Conservation (phyloP, 306 rosid genomes). For the Adenanthera pavonina region DNA sequence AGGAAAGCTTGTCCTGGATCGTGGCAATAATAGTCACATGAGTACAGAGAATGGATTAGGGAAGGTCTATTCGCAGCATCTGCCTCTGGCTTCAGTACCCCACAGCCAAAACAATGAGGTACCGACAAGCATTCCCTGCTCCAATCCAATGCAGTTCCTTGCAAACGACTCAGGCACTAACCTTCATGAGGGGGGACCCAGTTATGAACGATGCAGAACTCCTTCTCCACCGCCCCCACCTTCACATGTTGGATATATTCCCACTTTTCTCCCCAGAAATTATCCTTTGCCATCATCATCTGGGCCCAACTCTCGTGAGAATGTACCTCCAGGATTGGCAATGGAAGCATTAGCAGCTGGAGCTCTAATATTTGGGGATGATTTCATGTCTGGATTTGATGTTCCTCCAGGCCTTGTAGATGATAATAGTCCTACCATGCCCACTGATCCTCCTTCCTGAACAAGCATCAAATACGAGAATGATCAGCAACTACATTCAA, state of each 20-base stretch:
- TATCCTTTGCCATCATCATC: constrained; percentile 60
- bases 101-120: constrained; percentile 45
- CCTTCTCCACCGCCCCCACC: constrained; percentile 62
- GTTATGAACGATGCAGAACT: constrained; percentile 51
- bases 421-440: constrained; percentile 51
- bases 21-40: constrained; percentile 51
- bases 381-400: constrained; percentile 71
- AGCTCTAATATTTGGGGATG: constrained; percentile 81
- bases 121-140: constrained; percentile 39
- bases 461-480: not conserved
- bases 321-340: constrained; percentile 65
- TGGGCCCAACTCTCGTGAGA: constrained; percentile 51
- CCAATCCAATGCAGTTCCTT: constrained; percentile 54
- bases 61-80: constrained; percentile 40
- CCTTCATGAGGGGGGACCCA: constrained; percentile 53
- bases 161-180: constrained; percentile 55
- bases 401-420: constrained; percentile 55
- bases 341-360: constrained; percentile 88
- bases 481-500: not conserved
- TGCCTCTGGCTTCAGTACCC: constrained; percentile 34
- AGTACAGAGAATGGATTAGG: constrained; percentile 48
- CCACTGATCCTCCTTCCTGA: constrained; percentile 71
- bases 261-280: constrained; percentile 55
- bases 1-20: constrained; percentile 47
- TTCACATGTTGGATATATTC: constrained; percentile 58